Conservation (phyloP, 345 rosid genomes). For the Abelmoschus esculentus region DNA sequence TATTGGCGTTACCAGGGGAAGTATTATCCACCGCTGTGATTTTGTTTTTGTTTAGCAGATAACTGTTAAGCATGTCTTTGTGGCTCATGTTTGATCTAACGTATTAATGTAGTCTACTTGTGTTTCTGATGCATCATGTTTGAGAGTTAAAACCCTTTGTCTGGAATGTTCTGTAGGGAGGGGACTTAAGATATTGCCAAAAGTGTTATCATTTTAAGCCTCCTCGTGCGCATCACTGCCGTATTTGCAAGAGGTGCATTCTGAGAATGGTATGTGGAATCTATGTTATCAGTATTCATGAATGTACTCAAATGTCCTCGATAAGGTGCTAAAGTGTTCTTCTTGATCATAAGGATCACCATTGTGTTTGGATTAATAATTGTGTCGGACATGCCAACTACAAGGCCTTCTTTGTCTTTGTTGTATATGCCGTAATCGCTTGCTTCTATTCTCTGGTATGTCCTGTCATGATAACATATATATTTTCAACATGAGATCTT, state of each 20-base stretch:
- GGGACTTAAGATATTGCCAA: conserved; percentile 85
- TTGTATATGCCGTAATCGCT: conserved; percentile 59
- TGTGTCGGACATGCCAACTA: conserved; percentile 93
- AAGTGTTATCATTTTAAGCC: conserved; percentile 81
- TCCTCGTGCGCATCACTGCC: conserved; percentile 92
- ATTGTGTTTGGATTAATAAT: conserved; percentile 91
- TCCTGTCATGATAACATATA: background rate
- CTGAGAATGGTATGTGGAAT: conserved; percentile 63
- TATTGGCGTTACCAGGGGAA: background rate
- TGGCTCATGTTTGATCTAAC: background rate
- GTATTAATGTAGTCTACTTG: background rate
- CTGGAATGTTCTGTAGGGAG: conserved; percentile 54
- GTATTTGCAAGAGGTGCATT: conserved; percentile 85
- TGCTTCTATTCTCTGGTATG: conserved; percentile 81
- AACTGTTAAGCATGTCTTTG: background rate
- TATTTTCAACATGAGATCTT: background rate
- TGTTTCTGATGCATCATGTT: background rate
- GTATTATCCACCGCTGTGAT: background rate
- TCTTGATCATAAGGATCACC: conserved; percentile 78
- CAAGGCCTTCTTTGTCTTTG: conserved; percentile 74
- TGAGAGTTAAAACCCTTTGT: background rate
- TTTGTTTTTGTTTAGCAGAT: conserved; percentile 5
- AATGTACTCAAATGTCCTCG: conserved; percentile 14
- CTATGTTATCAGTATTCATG: conserved; percentile 11
- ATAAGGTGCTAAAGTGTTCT: conserved; percentile 24